phyloP scores from a whole-genome alignment of 768 basidiomycete species.

The Lactifluus pinguis region DNA sequence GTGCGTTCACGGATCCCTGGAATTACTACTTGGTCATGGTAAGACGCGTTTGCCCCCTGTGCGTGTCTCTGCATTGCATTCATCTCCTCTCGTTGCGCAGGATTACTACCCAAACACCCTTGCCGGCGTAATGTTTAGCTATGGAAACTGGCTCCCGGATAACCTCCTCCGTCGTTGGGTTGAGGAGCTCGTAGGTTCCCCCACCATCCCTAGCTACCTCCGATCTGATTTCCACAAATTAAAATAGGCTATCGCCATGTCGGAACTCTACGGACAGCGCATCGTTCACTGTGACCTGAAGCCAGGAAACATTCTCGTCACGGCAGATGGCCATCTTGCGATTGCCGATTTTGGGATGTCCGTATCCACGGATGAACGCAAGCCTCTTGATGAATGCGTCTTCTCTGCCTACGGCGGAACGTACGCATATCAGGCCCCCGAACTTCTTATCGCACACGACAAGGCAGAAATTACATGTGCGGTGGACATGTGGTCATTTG shows the following conservation, averaged over 20 bases:
- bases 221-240: not conserved
- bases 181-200: constrained; percentile 9
- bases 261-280: constrained; percentile 31
- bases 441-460: constrained; percentile 5
- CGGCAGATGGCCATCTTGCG: constrained; percentile 13
- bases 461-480: constrained; percentile 2
- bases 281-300: constrained; percentile 44
- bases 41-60: not conserved
- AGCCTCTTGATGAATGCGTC: not conserved
- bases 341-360: constrained; percentile 19
- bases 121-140: not conserved
- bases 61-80: not conserved
- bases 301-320: constrained; percentile 28
- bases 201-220: no score
- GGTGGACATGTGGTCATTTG: constrained; percentile 16
- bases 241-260: constrained; percentile 14
- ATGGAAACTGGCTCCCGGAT: not conserved
- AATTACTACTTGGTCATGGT: constrained; percentile 16
- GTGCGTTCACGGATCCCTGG: constrained; percentile 5
- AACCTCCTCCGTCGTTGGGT: not conserved
- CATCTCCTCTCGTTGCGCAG: not conserved
- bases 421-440: constrained; percentile 15
- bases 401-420: constrained; percentile 10
- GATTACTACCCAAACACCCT: constrained; percentile 16
- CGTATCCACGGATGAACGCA: not conserved